Conservation (phyloP, 2,329 filamentous ascomycete genomes). For the Fusarium sp. region DNA sequence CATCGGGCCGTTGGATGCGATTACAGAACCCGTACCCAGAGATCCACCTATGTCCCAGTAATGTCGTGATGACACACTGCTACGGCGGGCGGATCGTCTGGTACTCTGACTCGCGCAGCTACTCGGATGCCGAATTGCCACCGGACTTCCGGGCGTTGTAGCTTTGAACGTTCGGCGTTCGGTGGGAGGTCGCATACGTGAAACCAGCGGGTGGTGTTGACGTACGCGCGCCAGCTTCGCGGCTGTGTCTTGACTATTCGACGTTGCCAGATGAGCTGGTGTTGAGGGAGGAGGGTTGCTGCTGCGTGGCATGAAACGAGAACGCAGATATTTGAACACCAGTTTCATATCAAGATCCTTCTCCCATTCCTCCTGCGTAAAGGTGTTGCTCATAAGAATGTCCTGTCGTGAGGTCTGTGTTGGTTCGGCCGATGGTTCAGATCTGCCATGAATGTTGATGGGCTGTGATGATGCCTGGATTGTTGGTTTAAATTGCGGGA, state of each 20-base stretch:
- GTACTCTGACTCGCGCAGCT: slow-evolving; percentile 93
- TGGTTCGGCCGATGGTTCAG: slow-evolving; percentile 39
- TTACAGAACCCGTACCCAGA: slow-evolving; percentile 79
- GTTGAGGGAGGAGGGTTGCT: slow-evolving; percentile 57
- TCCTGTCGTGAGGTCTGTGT: slow-evolving; percentile 41
- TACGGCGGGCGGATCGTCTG: slow-evolving; percentile 75
- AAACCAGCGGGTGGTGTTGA: slow-evolving; percentile 89
- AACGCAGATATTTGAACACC: slow-evolving; percentile 88
- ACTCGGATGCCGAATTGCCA: slow-evolving; percentile 63
- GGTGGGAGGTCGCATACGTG: slow-evolving; percentile 60
- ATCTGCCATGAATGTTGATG: slow-evolving; percentile 53
- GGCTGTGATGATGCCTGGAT: slow-evolving; percentile 55
- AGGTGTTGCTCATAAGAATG: slow-evolving; percentile 50
- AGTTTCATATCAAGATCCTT: slow-evolving; percentile 90
- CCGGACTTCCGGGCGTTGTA: slow-evolving; percentile 62
- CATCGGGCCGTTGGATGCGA: slow-evolving; percentile 75
- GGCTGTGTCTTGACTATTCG: slow-evolving; percentile 72
- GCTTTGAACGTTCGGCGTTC: slow-evolving; percentile 70
- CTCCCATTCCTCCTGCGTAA: slow-evolving; percentile 90
- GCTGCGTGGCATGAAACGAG: slow-evolving; percentile 73
- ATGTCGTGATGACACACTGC: slow-evolving; percentile 80
- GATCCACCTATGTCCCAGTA: slow-evolving; percentile 94
- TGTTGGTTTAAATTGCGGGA: slow-evolving; percentile 62
- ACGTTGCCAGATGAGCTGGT: slow-evolving; percentile 61
- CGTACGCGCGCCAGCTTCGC: slow-evolving; percentile 86